Base-by-base conservation (phyloP, 2,329 filamentous ascomycete genomes). In the Alternaria rosae region DNA sequence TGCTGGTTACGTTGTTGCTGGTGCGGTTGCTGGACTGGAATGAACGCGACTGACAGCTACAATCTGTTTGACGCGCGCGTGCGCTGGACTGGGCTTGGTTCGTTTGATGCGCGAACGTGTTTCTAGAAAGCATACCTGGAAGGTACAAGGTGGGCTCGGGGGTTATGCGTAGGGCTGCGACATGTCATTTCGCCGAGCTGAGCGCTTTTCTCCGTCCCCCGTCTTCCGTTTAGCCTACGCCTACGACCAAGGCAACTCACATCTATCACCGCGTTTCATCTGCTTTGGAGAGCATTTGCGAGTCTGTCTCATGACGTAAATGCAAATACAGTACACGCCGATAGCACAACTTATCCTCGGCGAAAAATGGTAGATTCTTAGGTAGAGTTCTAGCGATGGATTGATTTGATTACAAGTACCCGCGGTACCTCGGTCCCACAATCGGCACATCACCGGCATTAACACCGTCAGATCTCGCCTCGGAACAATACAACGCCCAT, bases 31-130 rank as follows among this genome's bases (percentile, higher is more conserved):
- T 23, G 13, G 17, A 50, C 20, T 45, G 35, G n/a, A 38, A 38
- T 17, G 35, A 4, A 38, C n/a, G 30, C 15, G 12, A 48, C 28
- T 5, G 43, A 20, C 23, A 13, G 20, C 20, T 48, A 17, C n/a
- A 35, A 20, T 38, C 21, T 23, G 42, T 25, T 48, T 41, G 17
- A 38, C 35, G 35, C 35, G 35, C 35, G 35, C 35, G n/a, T n/a
- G 11, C 15, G 26, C 28, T 23, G 10, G 17, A 45, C 26, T 28
- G 21, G 21, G 25, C 15, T 38, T 54, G 35, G 38, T 12, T 28
- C 47, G 32, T 57, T 57, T 47, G 54, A 53, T 53, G 54, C 30
- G 38, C 59, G 23, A 61, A 61, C 59, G 45, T 48, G 59, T 42
- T 61, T 61, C 54, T 53, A 47, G 59, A 57, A 61, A 47, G 21